These are phyloP conservation scores for Phytophthora nicotianae DNA, from an alignment of 352 stramenopile species.

Conservation along the genomic window DNA sequence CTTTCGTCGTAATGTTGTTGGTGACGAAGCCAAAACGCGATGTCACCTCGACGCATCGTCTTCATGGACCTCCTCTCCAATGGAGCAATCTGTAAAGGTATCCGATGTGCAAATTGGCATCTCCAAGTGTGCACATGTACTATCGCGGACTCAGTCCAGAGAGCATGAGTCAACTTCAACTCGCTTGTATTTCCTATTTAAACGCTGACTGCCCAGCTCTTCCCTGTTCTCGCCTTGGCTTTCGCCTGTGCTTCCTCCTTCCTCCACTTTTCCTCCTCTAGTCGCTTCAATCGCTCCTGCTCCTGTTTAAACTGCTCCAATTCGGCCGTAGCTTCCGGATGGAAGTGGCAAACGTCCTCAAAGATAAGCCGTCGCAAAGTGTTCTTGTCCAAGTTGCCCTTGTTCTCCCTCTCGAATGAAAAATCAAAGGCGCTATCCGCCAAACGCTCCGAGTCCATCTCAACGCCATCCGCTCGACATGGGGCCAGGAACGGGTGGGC, in stretches of 20 bases:
- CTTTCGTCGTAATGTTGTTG: background rate
- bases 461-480: constrained; percentile 59
- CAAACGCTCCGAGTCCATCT: constrained; percentile 42
- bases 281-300: constrained; percentile 43
- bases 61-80: background rate
- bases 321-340: constrained; percentile 69
- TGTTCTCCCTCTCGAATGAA: constrained; percentile 76
- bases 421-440: constrained; percentile 74
- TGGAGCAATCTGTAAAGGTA: too few species aligned
- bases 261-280: constrained; percentile 34
- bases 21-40: background rate
- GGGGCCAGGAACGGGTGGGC: constrained; percentile 77
- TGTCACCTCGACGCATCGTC: background rate
- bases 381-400: constrained; percentile 75
- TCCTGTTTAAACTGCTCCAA: constrained; percentile 58
- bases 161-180: constrained; percentile 2
- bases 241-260: constrained; percentile 29
- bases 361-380: constrained; percentile 83
- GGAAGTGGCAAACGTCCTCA: constrained; percentile 87
- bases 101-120: background rate
- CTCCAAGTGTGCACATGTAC: background rate
- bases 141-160: background rate
- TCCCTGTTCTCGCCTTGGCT: constrained; percentile 5
- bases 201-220: constrained; percentile 36
- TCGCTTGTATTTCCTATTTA: constrained; percentile 20